Evolutionary conservation across 345 rosid species (phyloP).

Genomic region (Eucalyptus tenuipes): DNA sequence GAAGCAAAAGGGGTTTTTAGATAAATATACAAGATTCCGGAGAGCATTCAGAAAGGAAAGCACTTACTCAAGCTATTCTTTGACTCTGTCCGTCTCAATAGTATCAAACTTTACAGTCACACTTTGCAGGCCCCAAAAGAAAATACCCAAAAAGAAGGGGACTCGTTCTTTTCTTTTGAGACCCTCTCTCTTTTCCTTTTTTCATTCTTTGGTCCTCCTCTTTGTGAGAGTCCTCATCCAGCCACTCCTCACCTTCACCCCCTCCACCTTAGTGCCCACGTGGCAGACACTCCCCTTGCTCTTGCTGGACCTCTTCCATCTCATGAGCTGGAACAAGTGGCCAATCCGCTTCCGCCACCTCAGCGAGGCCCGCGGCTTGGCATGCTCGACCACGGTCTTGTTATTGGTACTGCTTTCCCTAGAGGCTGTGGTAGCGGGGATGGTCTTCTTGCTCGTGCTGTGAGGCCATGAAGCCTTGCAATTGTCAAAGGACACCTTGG

Average conservation of each 20-base stretch:
- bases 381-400: constrained; percentile 59
- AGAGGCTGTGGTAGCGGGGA: neutral
- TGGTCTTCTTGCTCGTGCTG: neutral
- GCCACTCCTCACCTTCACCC: constrained; percentile 65
- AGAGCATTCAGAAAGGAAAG: neutral
- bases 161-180: neutral
- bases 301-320: constrained; percentile 65
- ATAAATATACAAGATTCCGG: neutral
- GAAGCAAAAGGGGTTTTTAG: neutral
- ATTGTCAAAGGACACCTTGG: constrained; percentile 43
- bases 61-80: neutral
- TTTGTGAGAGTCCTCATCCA: constrained; percentile 84
- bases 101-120: neutral
- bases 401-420: neutral
- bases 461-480: constrained; percentile 27
- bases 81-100: neutral
- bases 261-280: constrained; percentile 60
- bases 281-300: constrained; percentile 46
- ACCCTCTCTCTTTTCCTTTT: neutral
- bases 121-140: neutral
- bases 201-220: constrained; percentile 42
- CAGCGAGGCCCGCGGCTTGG: constrained; percentile 40
- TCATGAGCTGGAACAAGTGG: constrained; percentile 65
- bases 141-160: neutral
- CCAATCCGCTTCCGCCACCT: constrained; percentile 93